These are phyloP conservation scores for Wickerhamomyces hampshirensis DNA, from an alignment of 805 yeast species.

Conservation along the genomic window DNA sequence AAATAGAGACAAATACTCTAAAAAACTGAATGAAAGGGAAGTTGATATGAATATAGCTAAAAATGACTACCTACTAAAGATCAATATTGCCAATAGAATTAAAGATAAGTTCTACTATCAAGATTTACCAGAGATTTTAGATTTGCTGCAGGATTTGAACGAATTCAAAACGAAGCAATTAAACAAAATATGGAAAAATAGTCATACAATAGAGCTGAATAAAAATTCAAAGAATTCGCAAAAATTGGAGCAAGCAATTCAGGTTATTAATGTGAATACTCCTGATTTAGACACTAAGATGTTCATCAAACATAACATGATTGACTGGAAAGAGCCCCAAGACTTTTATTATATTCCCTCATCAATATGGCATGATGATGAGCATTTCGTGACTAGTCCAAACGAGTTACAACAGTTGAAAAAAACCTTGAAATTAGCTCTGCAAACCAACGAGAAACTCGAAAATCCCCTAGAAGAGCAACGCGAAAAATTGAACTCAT, in stretches of 20 bases:
- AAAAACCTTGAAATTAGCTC: constrained; percentile 40
- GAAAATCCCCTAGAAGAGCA: constrained; percentile 28
- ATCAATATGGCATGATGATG: constrained; percentile 97
- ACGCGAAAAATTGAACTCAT: constrained; percentile 26
- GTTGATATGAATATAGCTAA: constrained; percentile 84
- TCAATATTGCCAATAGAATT: constrained; percentile 81
- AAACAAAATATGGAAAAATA: constrained; percentile 61
- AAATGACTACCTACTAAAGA: constrained; percentile 73
- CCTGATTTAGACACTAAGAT: constrained; percentile 78
- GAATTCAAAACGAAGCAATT: constrained; percentile 70
- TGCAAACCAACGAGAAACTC: constrained; percentile 24
- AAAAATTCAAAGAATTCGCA: constrained; percentile 38
- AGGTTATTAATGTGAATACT: constrained; percentile 60
- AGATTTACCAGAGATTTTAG: constrained; percentile 87
- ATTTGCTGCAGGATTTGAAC: constrained; percentile 76
- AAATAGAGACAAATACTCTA: constrained; percentile 41
- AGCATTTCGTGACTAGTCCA: constrained; percentile 54
- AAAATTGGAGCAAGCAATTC: constrained; percentile 46
- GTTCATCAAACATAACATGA: constrained; percentile 83
- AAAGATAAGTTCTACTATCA: constrained; percentile 92
- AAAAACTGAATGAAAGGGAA: constrained; percentile 56
- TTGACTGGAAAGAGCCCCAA: constrained; percentile 76
- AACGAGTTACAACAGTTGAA: constrained; percentile 44
- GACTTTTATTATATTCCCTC: constrained; percentile 86
- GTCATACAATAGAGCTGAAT: constrained; percentile 56